These are phyloP conservation scores for Suillus variegatus DNA, from an alignment of 768 basidiomycete genomes.

Conservation along the genomic window DNA sequence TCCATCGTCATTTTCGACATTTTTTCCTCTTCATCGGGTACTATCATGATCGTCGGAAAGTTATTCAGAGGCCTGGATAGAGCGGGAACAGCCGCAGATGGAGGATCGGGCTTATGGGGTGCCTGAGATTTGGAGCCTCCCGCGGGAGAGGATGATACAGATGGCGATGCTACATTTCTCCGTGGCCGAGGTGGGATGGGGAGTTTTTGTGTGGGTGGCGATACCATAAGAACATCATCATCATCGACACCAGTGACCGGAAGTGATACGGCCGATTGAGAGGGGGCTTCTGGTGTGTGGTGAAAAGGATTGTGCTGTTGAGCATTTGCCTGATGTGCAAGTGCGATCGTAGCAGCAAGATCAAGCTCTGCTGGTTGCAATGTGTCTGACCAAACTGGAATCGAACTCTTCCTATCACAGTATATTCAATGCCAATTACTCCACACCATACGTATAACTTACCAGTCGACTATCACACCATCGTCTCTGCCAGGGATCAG, in stretches of 20 bases:
- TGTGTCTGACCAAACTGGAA: constrained; percentile 35
- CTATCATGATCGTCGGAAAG: not conserved
- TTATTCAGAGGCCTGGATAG: not conserved
- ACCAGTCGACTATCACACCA: constrained; percentile 34
- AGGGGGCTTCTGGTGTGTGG: not conserved
- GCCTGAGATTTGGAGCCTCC: not conserved
- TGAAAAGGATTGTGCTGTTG: constrained; percentile 9
- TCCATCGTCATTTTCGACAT: constrained; percentile 31
- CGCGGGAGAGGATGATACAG: not conserved
- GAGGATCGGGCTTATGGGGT: not conserved
- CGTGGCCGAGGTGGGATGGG: constrained; percentile 24
- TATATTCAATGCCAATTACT: not conserved
- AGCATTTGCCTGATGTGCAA: constrained; percentile 28
- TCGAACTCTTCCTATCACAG: constrained; percentile 26
- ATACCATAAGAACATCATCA: not conserved
- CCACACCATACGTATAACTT: not conserved
- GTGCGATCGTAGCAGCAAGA: constrained; percentile 29
- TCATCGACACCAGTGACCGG: not conserved
- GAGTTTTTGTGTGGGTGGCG: constrained; percentile 15
- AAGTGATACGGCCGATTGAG: constrained; percentile 2
- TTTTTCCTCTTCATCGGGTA: constrained; percentile 19
- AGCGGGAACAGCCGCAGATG: not conserved
- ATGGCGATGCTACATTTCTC: constrained; percentile 11
- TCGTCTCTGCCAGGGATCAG: constrained; percentile 23
- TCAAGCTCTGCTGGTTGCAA: constrained; percentile 25